Conservation (phyloP, 2,329 filamentous ascomycete genomes). For the Nothopassalora personata region DNA sequence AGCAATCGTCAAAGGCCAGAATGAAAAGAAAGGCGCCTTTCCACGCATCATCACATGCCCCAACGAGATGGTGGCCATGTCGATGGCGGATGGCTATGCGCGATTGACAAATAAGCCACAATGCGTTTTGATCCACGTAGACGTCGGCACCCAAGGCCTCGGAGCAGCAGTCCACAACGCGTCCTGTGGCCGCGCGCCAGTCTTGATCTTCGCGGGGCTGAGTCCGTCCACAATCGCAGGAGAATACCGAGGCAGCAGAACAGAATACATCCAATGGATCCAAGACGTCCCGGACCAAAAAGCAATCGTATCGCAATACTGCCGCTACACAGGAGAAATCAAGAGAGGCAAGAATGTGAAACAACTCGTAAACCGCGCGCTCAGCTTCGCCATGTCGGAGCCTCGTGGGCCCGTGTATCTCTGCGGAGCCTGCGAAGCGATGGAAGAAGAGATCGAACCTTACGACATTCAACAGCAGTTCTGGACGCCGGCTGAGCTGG, state of each 20-base stretch:
- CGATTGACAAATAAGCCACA: slow-evolving; percentile 66
- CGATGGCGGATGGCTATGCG: slow-evolving; percentile 71
- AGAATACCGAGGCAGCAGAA: slow-evolving; percentile 69
- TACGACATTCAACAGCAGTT: slow-evolving; percentile 62
- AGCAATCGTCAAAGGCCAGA: slow-evolving; percentile 71
- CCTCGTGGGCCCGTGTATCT: slow-evolving; percentile 78
- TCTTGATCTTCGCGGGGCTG: slow-evolving; percentile 72
- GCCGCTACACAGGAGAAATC: slow-evolving; percentile 75
- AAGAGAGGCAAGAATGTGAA: slow-evolving; percentile 81
- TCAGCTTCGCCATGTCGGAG: slow-evolving; percentile 73
- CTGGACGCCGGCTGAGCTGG: slow-evolving; percentile 67
- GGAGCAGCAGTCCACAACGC: slow-evolving; percentile 76
- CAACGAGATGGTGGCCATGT: slow-evolving; percentile 82
- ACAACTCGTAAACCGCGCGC: slow-evolving; percentile 78
- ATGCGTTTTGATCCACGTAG: slow-evolving; percentile 73
- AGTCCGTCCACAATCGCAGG: slow-evolving; percentile 73
- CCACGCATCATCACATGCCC: slow-evolving; percentile 73
- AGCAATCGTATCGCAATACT: slow-evolving; percentile 77
- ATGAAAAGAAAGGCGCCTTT: slow-evolving; percentile 59
- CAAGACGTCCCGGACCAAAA: slow-evolving; percentile 80
- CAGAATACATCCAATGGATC: slow-evolving; percentile 83
- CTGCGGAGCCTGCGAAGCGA: slow-evolving; percentile 70
- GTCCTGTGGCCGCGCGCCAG: slow-evolving; percentile 65
- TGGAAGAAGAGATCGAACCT: slow-evolving; percentile 76
- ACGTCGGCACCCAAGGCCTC: slow-evolving; percentile 75